These are phyloP conservation scores for Zygosaccharomyces siamensis DNA, from an alignment of 805 yeast genomes.

Conservation along the genomic window DNA sequence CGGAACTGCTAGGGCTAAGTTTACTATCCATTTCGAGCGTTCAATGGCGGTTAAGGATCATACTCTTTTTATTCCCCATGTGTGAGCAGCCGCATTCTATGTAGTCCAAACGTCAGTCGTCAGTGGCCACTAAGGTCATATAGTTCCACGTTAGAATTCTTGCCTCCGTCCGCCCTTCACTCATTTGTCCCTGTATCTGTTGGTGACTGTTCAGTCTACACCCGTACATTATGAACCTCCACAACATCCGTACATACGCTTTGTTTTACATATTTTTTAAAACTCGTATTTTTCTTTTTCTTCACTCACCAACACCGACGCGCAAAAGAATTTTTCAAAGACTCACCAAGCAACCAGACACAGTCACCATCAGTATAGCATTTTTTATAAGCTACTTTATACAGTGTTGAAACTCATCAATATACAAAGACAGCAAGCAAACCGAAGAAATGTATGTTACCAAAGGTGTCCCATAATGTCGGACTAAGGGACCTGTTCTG, in stretches of 20 bases:
- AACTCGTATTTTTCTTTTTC: neutral
- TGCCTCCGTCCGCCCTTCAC: no score
- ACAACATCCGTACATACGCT: neutral
- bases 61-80: neutral
- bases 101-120: neutral
- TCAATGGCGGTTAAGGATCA: neutral
- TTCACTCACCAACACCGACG: constrained; percentile 1
- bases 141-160: no score
- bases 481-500: neutral
- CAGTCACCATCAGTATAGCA: neutral
- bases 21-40: neutral
- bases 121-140: neutral
- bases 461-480: neutral
- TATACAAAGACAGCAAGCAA: neutral
- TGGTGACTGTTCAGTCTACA: neutral
- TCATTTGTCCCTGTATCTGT: no score
- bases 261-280: neutral
- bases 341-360: neutral
- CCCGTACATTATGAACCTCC: neutral
- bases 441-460: constrained; percentile 6
- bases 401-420: neutral
- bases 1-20: neutral
- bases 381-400: constrained; percentile 4
- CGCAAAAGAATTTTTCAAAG: neutral
- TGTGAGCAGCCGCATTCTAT: neutral